These are phyloP conservation scores for Mycena citricolor DNA, from an alignment of 1,284 basidiomycete genomes.

Conservation along the genomic window DNA sequence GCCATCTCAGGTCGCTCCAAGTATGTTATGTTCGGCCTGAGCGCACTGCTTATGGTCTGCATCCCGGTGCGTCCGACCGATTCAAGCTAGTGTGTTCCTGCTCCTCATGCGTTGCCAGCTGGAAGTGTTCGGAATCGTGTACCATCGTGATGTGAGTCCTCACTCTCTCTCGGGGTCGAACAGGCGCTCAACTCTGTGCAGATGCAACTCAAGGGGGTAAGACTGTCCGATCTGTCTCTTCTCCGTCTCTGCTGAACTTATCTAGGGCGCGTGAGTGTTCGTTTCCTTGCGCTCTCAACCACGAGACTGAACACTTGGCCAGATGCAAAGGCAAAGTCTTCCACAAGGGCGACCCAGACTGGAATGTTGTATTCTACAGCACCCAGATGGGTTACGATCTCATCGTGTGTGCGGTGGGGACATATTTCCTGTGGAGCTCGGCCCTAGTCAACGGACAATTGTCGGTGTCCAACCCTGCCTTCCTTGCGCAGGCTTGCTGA, in stretches of 20 bases:
- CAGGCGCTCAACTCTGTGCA: no score
- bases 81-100: background rate
- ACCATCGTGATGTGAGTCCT: constrained; percentile 17
- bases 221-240: no score
- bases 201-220: no score
- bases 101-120: constrained; percentile 3
- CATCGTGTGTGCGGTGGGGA: constrained; percentile 14
- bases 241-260: no score
- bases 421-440: constrained; percentile 11
- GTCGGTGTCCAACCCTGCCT: constrained; percentile 4
- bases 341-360: no score
- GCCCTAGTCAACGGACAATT: constrained; percentile 12
- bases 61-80: constrained; percentile 9
- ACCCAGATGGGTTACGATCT: constrained; percentile 18
- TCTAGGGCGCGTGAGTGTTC: no score
- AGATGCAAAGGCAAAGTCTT: no score
- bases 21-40: constrained; percentile 4
- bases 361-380: no score
- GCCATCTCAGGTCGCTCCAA: constrained; percentile 21
- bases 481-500: background rate
- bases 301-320: no score
- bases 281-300: no score
- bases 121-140: constrained; percentile 21
- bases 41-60: constrained; percentile 4
- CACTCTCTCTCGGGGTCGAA: no score